Percentiles rank a stretch among this genome's conserved stretches.
phyloP scores from a whole-genome alignment of 495 filamentous ascomycete species.

The Emericellopsis terricola region DNA sequence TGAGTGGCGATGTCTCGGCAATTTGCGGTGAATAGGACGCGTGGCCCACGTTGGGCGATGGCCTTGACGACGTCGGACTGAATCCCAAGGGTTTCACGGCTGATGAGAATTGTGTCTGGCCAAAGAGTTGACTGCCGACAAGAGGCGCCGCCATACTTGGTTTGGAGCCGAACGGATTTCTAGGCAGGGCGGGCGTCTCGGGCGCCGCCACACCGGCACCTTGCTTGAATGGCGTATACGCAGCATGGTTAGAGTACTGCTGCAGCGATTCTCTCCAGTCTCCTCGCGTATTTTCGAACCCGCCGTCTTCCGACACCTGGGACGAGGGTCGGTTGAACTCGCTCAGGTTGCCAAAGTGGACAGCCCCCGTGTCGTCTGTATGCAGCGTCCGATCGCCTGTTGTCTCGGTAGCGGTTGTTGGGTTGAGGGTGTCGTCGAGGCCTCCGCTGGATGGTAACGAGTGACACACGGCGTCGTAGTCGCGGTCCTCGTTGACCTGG shows the following conservation, averaged over 20 bases:
- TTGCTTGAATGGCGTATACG: constrained; percentile 1
- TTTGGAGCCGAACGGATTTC: constrained; percentile 19
- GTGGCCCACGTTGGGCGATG: constrained; percentile 21
- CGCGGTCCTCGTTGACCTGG: constrained; percentile 3
- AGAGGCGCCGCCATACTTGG: constrained; percentile 13
- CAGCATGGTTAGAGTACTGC: constrained; percentile 1
- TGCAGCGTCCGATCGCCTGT: constrained; percentile 12
- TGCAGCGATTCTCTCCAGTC: constrained; percentile 9
- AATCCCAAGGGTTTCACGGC: constrained; percentile 11
- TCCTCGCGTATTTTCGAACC: constrained; percentile 4
- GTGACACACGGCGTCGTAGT: constrained; percentile 1
- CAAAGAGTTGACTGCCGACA: constrained; percentile 24
- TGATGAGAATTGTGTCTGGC: constrained; percentile 24
- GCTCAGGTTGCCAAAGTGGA: constrained; percentile 9
- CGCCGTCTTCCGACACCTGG: constrained; percentile 1
- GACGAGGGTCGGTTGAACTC: background rate
- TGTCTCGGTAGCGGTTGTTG: background rate
- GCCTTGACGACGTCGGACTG: constrained; percentile 31
- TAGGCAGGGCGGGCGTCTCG: constrained; percentile 23
- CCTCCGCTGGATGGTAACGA: background rate
- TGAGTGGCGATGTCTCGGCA: constrained; percentile 23
- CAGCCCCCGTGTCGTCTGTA: constrained; percentile 15
- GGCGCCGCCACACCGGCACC: constrained; percentile 8
- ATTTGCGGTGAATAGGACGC: constrained; percentile 19
- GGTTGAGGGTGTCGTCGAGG: background rate